Conservation (phyloP, 2,329 filamentous ascomycete species). For the Pseudocercospora eumusae region DNA sequence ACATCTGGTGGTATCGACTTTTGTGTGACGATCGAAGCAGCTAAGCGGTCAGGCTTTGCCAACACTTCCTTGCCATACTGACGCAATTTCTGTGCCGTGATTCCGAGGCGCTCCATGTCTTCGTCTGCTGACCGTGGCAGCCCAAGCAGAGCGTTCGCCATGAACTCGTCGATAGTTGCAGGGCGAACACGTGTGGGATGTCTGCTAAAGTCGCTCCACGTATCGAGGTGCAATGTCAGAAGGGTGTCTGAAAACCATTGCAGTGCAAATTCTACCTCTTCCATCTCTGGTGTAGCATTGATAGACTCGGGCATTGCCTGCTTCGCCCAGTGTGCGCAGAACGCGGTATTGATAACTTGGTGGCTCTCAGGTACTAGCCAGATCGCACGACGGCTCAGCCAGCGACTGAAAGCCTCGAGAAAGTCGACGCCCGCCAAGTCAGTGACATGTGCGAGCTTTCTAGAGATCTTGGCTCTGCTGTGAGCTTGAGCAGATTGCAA, state of each 20-base stretch:
- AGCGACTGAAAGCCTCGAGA: background rate
- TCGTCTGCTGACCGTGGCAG: no score
- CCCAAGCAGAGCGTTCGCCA: background rate
- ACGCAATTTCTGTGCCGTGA: background rate
- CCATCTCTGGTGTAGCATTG: background rate
- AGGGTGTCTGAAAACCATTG: background rate
- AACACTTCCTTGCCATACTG: background rate
- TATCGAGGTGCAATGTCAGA: background rate
- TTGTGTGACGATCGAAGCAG: background rate
- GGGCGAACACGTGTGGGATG: no score
- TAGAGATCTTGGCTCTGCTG: background rate
- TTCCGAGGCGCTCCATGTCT: background rate
- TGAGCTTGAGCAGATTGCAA: background rate
- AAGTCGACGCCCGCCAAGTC: background rate
- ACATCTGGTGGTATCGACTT: background rate
- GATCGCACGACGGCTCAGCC: background rate
- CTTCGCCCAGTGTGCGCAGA: background rate
- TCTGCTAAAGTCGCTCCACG: background rate
- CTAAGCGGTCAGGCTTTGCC: background rate
- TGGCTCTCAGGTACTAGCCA: background rate
- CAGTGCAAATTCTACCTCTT: background rate
- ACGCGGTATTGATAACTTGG: background rate
- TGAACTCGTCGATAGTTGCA: background rate
- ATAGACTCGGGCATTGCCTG: background rate
- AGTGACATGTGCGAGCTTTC: background rate